These are phyloP conservation scores for Agapanthus africanus DNA, from an alignment of 106 monocot species.

Conservation along the genomic window DNA sequence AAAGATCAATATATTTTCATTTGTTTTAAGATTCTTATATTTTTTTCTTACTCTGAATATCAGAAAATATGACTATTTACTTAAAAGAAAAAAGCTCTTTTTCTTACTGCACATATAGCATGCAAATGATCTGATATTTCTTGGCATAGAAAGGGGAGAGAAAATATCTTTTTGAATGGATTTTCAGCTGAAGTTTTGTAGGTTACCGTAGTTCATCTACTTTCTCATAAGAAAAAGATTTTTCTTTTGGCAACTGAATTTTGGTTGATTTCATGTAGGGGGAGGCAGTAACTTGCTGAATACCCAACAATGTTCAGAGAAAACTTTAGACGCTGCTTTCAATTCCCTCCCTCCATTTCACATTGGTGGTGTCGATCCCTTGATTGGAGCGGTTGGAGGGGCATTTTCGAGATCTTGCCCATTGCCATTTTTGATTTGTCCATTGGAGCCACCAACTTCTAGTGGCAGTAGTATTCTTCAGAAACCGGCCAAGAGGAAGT, in stretches of 20 bases:
- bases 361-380: constrained; percentile 1
- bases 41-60: not conserved
- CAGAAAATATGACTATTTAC: not conserved
- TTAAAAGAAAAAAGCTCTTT: not conserved
- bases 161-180: not conserved
- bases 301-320: constrained; percentile 12
- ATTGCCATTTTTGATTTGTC: constrained; percentile 12
- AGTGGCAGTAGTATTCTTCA: not conserved
- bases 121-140: not conserved
- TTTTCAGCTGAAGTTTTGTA: not conserved
- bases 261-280: constrained; percentile 12
- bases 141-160: not conserved
- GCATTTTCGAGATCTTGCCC: constrained; percentile 29
- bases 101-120: not conserved
- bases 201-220: not conserved
- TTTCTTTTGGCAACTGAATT: constrained; percentile 8
- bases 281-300: constrained; percentile 20
- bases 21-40: not conserved
- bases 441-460: constrained; percentile 2
- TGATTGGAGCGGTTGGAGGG: not conserved
- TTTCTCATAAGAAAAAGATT: not conserved
- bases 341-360: constrained; percentile 45
- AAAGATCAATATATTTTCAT: not conserved
- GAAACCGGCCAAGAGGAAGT: constrained; percentile 16
- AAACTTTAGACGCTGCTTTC: constrained; percentile 18